Evolutionary conservation across 441 rosid species (phyloP).

Genomic region (Mallotus repandus): DNA sequence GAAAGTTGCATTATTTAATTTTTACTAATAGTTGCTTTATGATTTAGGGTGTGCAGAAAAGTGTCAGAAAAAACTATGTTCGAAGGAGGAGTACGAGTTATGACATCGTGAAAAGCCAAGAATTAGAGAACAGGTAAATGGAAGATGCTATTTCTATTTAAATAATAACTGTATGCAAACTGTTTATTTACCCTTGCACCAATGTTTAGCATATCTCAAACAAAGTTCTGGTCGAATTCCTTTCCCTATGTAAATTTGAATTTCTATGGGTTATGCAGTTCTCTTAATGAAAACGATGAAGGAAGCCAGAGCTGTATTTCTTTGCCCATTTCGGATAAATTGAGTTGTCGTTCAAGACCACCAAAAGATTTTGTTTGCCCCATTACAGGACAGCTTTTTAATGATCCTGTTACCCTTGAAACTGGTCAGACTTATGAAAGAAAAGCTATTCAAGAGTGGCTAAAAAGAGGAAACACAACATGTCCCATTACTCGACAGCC

Average conservation of each 20-base stretch:
- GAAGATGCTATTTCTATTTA: neutral
- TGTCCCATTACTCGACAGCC: constrained; percentile 68
- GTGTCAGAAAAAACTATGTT: constrained; percentile 23
- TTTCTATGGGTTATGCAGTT: constrained; percentile 31
- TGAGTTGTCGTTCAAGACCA: constrained; percentile 43
- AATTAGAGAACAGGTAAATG: constrained; percentile 37
- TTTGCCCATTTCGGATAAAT: constrained; percentile 44
- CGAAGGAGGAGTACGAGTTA: constrained; percentile 30
- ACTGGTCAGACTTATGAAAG: constrained; percentile 75
- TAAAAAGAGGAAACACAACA: constrained; percentile 53
- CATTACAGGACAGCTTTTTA: constrained; percentile 58
- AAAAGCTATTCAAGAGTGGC: constrained; percentile 76
- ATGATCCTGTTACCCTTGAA: constrained; percentile 76
- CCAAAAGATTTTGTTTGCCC: constrained; percentile 77
- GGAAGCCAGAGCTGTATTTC: constrained; percentile 49
- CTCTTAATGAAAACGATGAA: constrained; percentile 41
- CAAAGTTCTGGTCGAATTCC: neutral
- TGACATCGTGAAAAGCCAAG: constrained; percentile 33
- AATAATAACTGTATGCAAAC: neutral
- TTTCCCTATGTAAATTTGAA: neutral
- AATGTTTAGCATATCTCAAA: neutral
- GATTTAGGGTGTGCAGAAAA: constrained; percentile 27
- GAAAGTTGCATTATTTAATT: neutral
- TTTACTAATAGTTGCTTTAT: constrained; percentile 23
- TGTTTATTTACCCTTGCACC: neutral